phyloP scores from a whole-genome alignment of 225 moss, liverwort and hornwort genomes.

The Marchantia polymorpha region DNA sequence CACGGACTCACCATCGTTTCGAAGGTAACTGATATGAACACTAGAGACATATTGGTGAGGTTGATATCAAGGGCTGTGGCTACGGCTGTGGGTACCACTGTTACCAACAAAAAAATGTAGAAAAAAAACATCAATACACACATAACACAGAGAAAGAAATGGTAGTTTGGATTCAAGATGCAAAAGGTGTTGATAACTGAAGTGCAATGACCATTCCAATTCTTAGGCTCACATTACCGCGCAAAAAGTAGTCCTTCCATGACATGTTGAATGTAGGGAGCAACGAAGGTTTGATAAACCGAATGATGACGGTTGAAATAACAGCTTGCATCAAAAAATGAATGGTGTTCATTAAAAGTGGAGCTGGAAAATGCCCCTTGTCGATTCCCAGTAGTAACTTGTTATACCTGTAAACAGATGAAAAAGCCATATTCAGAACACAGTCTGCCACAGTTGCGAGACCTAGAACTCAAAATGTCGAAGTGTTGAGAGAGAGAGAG shows the following conservation, averaged over 20 bases:
- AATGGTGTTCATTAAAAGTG: slow-evolving; percentile 91
- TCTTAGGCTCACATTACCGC: slow-evolving; percentile 53
- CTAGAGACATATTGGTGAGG: slow-evolving; percentile 86
- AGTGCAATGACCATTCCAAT: not conserved
- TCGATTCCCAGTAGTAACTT: slow-evolving; percentile 74
- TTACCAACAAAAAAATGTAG: slow-evolving; percentile 6
- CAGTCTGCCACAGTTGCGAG: not conserved
- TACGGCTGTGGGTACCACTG: slow-evolving; percentile 92
- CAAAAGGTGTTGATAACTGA: not conserved
- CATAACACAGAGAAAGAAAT: not conserved
- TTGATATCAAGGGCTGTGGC: slow-evolving; percentile 95
- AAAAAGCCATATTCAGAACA: not conserved
- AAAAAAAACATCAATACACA: slow-evolving; percentile 2
- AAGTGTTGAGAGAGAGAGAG: no score
- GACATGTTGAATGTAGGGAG: slow-evolving; percentile 53
- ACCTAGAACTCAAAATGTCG: no score
- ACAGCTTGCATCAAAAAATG: slow-evolving; percentile 97
- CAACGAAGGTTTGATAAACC: slow-evolving; percentile 54
- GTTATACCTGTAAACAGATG: slow-evolving; percentile 70
- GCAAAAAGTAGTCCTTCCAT: slow-evolving; percentile 85
- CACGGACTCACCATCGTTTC: slow-evolving; percentile 75
- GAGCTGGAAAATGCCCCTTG: slow-evolving; percentile 75
- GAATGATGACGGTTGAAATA: slow-evolving; percentile 68
- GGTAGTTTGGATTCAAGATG: not conserved
- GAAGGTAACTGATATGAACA: slow-evolving; percentile 85